Percentiles rank a stretch among this genome's conserved stretches.
These are phyloP conservation scores for Trichoderma erinaceum DNA, from an alignment of 495 filamentous ascomycete species.

Conservation along the genomic window DNA sequence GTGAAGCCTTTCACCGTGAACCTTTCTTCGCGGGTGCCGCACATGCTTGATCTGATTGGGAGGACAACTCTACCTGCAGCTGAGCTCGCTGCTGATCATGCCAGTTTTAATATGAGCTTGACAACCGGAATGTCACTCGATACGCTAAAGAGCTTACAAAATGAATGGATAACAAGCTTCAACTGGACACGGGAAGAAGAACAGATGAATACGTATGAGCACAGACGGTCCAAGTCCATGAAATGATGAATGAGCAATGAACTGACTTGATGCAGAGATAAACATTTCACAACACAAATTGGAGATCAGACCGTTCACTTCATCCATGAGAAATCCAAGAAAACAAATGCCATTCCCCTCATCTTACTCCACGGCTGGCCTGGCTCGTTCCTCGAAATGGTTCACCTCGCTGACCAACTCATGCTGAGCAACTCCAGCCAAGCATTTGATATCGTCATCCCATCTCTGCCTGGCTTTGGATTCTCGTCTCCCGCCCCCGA, in stretches of 20 bases:
- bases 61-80: neutral
- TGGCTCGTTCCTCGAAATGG: constrained; percentile 19
- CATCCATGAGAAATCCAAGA: constrained; percentile 3
- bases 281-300: neutral
- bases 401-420: neutral
- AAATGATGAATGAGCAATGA: neutral
- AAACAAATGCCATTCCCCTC: neutral
- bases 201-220: neutral
- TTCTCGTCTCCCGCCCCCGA: constrained; percentile 16
- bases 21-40: neutral
- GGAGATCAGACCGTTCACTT: neutral
- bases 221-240: neutral
- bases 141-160: neutral
- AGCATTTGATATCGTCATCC: constrained; percentile 15
- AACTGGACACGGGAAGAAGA: neutral
- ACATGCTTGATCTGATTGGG: neutral
- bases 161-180: neutral
- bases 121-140: neutral
- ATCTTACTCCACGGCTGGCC: constrained; percentile 1
- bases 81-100: neutral
- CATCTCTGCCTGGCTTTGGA: constrained; percentile 16
- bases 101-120: neutral
- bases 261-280: neutral
- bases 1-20: neutral
- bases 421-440: neutral